Evolutionary conservation across 805 yeast genomes (phyloP).

Genomic region (Candida caryicola): DNA sequence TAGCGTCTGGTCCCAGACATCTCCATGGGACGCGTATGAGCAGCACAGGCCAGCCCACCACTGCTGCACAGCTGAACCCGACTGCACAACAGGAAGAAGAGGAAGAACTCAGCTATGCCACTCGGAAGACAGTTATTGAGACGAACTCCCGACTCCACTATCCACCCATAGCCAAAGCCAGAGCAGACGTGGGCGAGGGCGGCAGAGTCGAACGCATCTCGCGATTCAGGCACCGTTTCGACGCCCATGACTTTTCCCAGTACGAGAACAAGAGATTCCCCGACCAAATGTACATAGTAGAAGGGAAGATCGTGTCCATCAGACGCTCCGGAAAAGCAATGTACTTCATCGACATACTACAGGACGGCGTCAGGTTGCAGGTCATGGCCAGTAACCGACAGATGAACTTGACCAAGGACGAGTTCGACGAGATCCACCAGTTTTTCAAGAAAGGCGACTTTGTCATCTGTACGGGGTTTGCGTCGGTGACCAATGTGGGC

Average conservation of each 20-base stretch:
- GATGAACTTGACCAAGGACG: constrained; percentile 39
- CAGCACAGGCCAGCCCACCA: too few species aligned
- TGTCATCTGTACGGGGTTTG: constrained; percentile 61
- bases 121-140: constrained; percentile 16
- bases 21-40: too few species aligned
- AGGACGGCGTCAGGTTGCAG: constrained; percentile 60
- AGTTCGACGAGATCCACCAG: constrained; percentile 40
- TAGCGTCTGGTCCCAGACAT: too few species aligned
- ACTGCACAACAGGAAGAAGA: too few species aligned
- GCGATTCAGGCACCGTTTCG: constrained; percentile 33
- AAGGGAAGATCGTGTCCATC: constrained; percentile 59
- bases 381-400: constrained; percentile 55
- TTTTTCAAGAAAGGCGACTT: constrained; percentile 69
- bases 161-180: constrained; percentile 16
- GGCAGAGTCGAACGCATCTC: constrained; percentile 31
- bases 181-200: constrained; percentile 5
- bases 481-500: constrained; percentile 74
- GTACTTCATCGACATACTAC: constrained; percentile 64
- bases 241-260: constrained; percentile 14
- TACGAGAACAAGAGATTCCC: constrained; percentile 9
- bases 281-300: constrained; percentile 16
- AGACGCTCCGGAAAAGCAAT: constrained; percentile 68
- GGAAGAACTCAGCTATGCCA: constrained; percentile 17
- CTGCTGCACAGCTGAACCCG: too few species aligned
- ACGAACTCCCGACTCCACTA: constrained; percentile 14